phyloP scores from a whole-genome alignment of 2,329 filamentous ascomycete genomes.

The Exophiala viscosa region DNA sequence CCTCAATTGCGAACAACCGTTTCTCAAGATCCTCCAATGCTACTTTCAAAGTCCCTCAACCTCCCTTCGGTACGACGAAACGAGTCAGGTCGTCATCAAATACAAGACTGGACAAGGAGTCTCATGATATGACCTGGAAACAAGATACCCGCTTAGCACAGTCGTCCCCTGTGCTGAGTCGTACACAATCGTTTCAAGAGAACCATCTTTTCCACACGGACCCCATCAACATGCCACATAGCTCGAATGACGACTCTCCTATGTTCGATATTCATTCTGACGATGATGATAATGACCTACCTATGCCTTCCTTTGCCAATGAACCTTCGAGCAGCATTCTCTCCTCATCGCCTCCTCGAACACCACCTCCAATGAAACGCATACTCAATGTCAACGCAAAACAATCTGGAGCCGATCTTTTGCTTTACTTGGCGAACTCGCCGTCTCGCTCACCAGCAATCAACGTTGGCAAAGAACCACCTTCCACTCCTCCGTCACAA shows the following conservation, averaged over 20 bases:
- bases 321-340: constrained; percentile 44
- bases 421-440: constrained; percentile 84
- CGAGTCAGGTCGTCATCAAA: constrained; percentile 66
- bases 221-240: constrained; percentile 59
- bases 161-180: constrained; percentile 78
- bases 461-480: constrained; percentile 57
- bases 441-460: constrained; percentile 67
- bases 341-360: constrained; percentile 78
- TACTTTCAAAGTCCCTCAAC: constrained; percentile 42
- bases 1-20: constrained; percentile 57
- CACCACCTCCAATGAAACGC: constrained; percentile 63
- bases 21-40: constrained; percentile 31
- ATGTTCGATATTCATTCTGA: constrained; percentile 41
- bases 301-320: constrained; percentile 67
- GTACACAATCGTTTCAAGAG: constrained; percentile 65
- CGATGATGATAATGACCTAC: constrained; percentile 79
- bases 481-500: constrained; percentile 72
- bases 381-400: constrained; percentile 51
- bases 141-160: constrained; percentile 71
- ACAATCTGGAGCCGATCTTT: constrained; percentile 75
- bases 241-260: constrained; percentile 35
- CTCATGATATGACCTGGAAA: constrained; percentile 66
- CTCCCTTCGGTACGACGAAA: constrained; percentile 53
- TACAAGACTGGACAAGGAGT: constrained; percentile 50
- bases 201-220: constrained; percentile 73